phyloP scores from a whole-genome alignment of 129 eudicot genomes.

The Artemisia argyi region DNA sequence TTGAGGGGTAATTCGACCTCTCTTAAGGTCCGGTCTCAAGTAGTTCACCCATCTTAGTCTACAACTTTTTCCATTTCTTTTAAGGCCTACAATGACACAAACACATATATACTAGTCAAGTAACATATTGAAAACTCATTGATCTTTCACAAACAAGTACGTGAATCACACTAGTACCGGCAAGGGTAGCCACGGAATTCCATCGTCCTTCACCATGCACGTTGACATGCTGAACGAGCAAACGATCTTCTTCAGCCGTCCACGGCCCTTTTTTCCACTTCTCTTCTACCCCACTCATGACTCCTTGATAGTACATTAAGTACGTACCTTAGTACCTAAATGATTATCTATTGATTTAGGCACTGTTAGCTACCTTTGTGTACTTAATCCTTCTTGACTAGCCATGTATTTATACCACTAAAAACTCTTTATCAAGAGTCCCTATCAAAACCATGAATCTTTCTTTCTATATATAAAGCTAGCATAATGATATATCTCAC shows the following conservation, averaged over 20 bases:
- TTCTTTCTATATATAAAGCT: conserved; percentile 19
- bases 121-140: neutral
- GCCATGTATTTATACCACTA: conserved; percentile 65
- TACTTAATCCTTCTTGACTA: conserved; percentile 38
- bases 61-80: conserved; percentile 91
- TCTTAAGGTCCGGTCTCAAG: conserved; percentile 84
- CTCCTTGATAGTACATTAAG: conserved; percentile 49
- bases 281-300: conserved; percentile 52
- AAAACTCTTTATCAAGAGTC: conserved; percentile 15
- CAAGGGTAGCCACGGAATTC: conserved; percentile 76
- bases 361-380: conserved; percentile 39
- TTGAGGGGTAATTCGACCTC: conserved; percentile 81
- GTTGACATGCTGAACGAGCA: conserved; percentile 74
- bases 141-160: neutral
- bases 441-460: conserved; percentile 7
- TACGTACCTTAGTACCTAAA: neutral
- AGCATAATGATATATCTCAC: conserved; percentile 5
- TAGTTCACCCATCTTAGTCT: conserved; percentile 96
- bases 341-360: neutral
- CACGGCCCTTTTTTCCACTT: conserved; percentile 96
- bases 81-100: conserved; percentile 46
- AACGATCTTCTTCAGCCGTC: conserved; percentile 86
- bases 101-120: neutral
- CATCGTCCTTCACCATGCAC: conserved; percentile 91
- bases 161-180: conserved; percentile 42